Conservation (phyloP, 192 early-diverging fungal species). For the Coemansia sp. region DNA sequence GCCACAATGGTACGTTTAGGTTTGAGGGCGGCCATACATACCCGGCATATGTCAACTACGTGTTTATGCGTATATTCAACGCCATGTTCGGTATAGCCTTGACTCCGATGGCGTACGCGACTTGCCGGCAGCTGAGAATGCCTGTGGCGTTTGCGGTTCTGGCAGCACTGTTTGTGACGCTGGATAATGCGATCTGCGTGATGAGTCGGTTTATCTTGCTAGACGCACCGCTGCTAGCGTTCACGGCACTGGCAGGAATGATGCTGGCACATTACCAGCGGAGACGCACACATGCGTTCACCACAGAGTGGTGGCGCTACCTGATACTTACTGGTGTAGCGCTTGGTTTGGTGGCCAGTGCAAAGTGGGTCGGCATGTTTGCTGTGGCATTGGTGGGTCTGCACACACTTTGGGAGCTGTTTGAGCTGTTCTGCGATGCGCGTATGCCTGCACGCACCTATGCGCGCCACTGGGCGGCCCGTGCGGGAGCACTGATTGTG, state of each 20-base stretch:
- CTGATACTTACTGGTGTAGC: constrained; percentile 77
- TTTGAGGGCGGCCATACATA: constrained; percentile 80
- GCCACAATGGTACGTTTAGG: constrained; percentile 80
- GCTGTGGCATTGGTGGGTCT: constrained; percentile 65
- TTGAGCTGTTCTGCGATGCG: constrained; percentile 41
- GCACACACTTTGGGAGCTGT: constrained; percentile 39
- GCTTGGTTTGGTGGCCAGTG: constrained; percentile 79
- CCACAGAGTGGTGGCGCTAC: constrained; percentile 83
- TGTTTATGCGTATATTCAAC: constrained; percentile 85
- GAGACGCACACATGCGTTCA: constrained; percentile 66
- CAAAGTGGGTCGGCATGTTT: constrained; percentile 98
- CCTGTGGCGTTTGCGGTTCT: constrained; percentile 63
- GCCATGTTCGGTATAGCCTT: constrained; percentile 87
- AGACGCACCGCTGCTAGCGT: constrained; percentile 91
- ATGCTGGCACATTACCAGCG: constrained; percentile 74
- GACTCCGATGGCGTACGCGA: constrained; percentile 87
- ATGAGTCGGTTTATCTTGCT: constrained; percentile 94
- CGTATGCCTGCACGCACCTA: constrained; percentile 60
- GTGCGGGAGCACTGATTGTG: constrained; percentile 75
- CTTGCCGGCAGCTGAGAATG: constrained; percentile 72
- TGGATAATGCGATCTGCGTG: constrained; percentile 56
- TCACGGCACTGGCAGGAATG: constrained; percentile 67
- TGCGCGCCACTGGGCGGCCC: constrained; percentile 76
- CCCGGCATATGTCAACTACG: constrained; percentile 78
- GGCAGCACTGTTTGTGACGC: constrained; percentile 73